Base-by-base conservation (phyloP, 495 filamentous ascomycete genomes). In the Neurospora sp. region DNA sequence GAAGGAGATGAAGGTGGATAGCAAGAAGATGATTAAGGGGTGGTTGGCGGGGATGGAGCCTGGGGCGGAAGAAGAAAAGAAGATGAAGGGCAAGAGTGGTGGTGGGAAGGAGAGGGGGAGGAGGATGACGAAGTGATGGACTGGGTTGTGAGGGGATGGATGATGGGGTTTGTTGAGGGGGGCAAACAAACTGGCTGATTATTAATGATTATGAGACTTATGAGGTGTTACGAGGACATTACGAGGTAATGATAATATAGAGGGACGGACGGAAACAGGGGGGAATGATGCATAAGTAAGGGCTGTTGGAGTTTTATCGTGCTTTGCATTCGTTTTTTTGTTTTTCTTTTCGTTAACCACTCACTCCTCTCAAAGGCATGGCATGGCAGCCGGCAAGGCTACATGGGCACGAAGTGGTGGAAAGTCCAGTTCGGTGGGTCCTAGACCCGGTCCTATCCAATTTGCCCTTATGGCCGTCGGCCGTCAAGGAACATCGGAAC, bases 1-100 rank as follows among this genome's bases (percentile, higher is more conserved):
- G 12, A 79, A 79, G 75, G 74, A 76, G 42, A n/a, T 79, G 65
- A 72, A 70, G 73, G 68, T 76, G 14, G 75, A 78, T 40, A 70
- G 70, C 7, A 76, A 75, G 72, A 71, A 68, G 65, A 61, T 76
- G 73, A 74, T 79, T 12, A 74, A 31, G 68, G 40, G 14, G 8
- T 79, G 77, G 77, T 42, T 79, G 68, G 75, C 74, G 48, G 75
- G 69, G 4, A 74, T 78, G 16, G 76, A 72, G 65, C 31, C 42
- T 17, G 68, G 31, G 2, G 53, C 22, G 10, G 53, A 61, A 61
- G 40, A 16, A 14, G 22, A 61, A 0, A 31, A 61, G 53, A 61
- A 61, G 22, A 10, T 7, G 22, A 61, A 61, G 22, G 14, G 22
- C 1, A 65, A 35, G 53, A 31, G 9, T 6, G 3, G 27, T 8